Evolutionary conservation across 2,329 filamentous ascomycete species (phyloP), one percentile per base, ranked within the genome.

Genomic region (Phaeomoniella chlamydospora): DNA sequence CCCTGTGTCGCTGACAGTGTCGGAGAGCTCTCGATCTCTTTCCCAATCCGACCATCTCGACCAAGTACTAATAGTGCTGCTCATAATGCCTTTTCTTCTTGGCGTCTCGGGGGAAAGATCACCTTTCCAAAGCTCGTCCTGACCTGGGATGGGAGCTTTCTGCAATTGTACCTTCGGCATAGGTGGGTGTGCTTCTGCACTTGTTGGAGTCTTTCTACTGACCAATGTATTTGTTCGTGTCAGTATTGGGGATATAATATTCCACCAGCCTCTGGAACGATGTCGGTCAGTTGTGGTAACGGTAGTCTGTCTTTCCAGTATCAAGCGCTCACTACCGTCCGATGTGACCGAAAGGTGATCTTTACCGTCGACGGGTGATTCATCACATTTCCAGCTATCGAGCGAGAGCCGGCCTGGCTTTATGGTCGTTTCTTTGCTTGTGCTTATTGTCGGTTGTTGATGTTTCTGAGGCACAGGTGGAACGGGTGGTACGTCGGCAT

Each of bases 231-330:
- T 55, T 15, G 54, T 57, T 29, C 56, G 52, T 18, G 54, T 51
- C 15, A 65, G 40, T 4, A 65, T 47, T 1, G 64, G 64, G 1
- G 63, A 64, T 2, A 64, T 53, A 15, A 59, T 54, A 17, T 57
- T 67, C 64, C 64, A 67, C 64, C 64, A 67, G 13, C 64, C 64
- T 38, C 65, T 59, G 0, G 64, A 67, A 16, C 56, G 49, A 18
- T 53, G 63, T 33, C 57, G 51, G 29, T 49, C 55, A 3, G 49
- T 40, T 15, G 57, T 45, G 3, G 56, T 56, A 34, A 57, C 57
- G 14, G 59, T 48, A 29, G 52, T 57, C 3, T 53, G 45, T 5
- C 46, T 48, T 22, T 45, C 45, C 15, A 56, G 43, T 3, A 53
- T 50, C n/a, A 45, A 44, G 18, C 52, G 42, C 32, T 45, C 43